phyloP scores from a whole-genome alignment of 2,329 filamentous ascomycete genomes.

The Aspergillus pseudotamarii region DNA sequence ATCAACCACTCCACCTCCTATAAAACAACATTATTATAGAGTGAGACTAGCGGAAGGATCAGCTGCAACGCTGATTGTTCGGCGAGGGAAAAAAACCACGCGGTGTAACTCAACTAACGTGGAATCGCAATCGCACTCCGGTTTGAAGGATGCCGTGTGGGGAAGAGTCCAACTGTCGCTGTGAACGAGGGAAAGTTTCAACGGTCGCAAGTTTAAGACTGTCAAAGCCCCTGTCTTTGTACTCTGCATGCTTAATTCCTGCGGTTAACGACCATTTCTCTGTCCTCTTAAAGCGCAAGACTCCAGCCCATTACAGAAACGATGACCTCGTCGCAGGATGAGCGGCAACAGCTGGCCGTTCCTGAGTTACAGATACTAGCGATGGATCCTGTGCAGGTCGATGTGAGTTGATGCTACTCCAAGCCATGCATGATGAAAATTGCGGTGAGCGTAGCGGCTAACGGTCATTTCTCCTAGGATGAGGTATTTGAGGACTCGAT shows the following conservation, averaged over 20 bases:
- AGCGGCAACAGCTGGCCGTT: background rate
- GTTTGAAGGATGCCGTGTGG: background rate
- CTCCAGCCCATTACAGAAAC: background rate
- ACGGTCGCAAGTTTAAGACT: background rate
- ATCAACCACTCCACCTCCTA: background rate
- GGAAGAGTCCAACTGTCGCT: background rate
- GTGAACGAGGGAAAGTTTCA: background rate
- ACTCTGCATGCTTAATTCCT: background rate
- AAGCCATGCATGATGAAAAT: background rate
- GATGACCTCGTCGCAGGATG: background rate
- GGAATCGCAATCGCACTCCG: background rate
- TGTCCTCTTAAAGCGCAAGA: background rate
- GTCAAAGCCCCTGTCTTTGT: background rate
- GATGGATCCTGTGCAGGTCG: slow-evolving; percentile 1
- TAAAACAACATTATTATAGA: background rate
- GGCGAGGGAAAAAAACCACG: background rate
- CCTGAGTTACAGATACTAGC: background rate
- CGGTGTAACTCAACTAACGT: background rate
- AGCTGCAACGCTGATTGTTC: background rate
- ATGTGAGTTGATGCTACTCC: background rate
- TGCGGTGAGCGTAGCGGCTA: background rate
- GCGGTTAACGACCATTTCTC: background rate
- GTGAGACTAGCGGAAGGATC: background rate
- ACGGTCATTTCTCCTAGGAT: background rate
- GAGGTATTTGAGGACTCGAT: background rate